Evolutionary conservation across 176 grass and related monocot species (phyloP), one percentile per base, ranked within the genome.

Genomic region (Tuctoria greenei): DNA sequence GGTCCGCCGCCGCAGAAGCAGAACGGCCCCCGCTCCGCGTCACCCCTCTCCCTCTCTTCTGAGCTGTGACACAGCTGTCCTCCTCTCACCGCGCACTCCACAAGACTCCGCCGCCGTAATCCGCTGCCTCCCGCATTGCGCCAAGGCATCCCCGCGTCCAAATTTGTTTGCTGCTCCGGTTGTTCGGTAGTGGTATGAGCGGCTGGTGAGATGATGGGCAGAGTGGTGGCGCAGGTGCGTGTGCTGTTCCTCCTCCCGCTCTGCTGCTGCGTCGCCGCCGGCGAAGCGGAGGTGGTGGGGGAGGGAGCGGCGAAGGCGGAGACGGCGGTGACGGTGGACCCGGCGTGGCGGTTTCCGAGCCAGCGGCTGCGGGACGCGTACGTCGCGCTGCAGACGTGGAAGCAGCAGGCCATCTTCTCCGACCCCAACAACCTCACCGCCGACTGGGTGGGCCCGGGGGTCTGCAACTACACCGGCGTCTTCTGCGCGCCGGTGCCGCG

Each of bases 401-500:
- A 90, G 84, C 90, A 90, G 81, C 61, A 70, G 4, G 90, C 90
- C 87, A 93, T 93, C 76, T 80, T 93, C 73, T 93, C 90, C 61
- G 90, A 93, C 87, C 90, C 90, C 13, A 55, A 64, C 8, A 54
- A 66, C 61, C 31, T 93, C 81, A 93, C 90, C 42, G 84, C 77
- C 38, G 6, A 87, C 72, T 93, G 90, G 90, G 62, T 67, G 7
- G 90, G 90, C 2, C 87, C 90, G 2, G 76, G 10, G 7, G 90
- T 93, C 37, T 93, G 90, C 84, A 18, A 3, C 87, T 93, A 93
- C 77, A 84, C 51, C 5, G 76, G 90, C 36, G 84, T 93, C 0
- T 90, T n/a, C 81, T 93, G 90, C 55, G 84, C 87, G 45, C 52
- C 66, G 0, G 6, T 81, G 0, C 90, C 90, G 0, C 3, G 6